Evolutionary conservation across 2,329 filamentous ascomycete species (phyloP), one percentile per base, ranked within the genome.

Genomic region (Fusarium sp.): DNA sequence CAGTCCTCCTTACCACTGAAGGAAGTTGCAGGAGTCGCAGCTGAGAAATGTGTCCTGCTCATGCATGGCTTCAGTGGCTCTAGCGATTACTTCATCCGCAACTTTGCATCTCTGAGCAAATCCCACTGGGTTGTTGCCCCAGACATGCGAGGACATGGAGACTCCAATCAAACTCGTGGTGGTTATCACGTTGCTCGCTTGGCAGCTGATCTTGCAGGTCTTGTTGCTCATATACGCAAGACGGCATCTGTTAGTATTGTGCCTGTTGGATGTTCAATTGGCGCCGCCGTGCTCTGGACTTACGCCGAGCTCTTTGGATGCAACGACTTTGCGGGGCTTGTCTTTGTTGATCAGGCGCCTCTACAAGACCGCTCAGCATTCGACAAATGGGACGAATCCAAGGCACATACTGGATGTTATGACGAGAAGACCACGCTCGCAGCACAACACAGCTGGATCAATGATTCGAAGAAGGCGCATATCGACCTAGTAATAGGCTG

Each of bases 21-120:
- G 31, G 59, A 54, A 64, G 22, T 47, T 42, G 27, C 46, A 52
- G 53, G 31, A 54, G 53, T 33, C 41, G 35, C 57, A 59, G 38
- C 57, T 38, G 38, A 35, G 44, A 73, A 61, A 57, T 77, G 76
- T 46, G 66, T 77, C 27, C 29, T 77, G 44, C 73, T 77, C 49
- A 77, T 77, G 74, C 76, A 77, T 49, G 76, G 76, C 35, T 77
- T 77, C 73, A 77, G 76, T 38, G 76, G 76, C 33, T 77, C 76
- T 15, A 75, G 76, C 46, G 76, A 77, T 50, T 77, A 77, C 55
- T 77, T 77, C 33, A 35, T 53, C 42, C 73, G 72, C 31, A 77
- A 77, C 60, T 66, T 71, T 27, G 54, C 50, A 12, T 57, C 69
- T 7, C 44, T 77, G 20, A 72, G 70, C 29, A 62, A 76, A 18